phyloP scores from a whole-genome alignment of 2,329 filamentous ascomycete genomes.

The Aureobasidium sp. region DNA sequence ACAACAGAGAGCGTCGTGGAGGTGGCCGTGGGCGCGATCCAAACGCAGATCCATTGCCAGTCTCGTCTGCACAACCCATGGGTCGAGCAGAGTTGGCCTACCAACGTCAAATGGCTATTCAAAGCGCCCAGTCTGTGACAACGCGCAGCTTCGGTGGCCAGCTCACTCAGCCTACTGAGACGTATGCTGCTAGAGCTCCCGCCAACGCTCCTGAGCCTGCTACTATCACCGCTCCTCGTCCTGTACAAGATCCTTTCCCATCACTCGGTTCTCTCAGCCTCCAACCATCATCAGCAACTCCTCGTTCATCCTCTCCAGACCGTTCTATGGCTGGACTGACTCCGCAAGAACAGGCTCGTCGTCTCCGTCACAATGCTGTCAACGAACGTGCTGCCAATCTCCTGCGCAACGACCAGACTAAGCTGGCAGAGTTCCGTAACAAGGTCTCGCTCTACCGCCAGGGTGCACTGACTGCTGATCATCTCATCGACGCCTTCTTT shows the following conservation, averaged over 20 bases:
- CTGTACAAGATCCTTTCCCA: constrained; percentile 18
- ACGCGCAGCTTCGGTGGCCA: constrained; percentile 79
- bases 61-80: constrained; percentile 70
- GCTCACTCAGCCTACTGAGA: constrained; percentile 46
- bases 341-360: constrained; percentile 73
- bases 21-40: constrained; percentile 72
- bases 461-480: constrained; percentile 60
- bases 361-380: constrained; percentile 73
- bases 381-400: constrained; percentile 78
- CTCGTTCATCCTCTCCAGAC: constrained; percentile 27
- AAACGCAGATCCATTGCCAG: constrained; percentile 71
- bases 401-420: constrained; percentile 66
- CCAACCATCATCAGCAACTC: constrained; percentile 29
- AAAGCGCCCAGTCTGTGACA: constrained; percentile 73
- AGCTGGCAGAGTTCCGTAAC: constrained; percentile 69
- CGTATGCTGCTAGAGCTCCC: constrained; percentile 42
- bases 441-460: constrained; percentile 73
- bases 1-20: constrained; percentile 34
- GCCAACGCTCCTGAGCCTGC: constrained; percentile 29
- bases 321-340: constrained; percentile 41
- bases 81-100: constrained; percentile 83
- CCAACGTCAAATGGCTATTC: constrained; percentile 85
- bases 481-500: constrained; percentile 83
- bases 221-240: constrained; percentile 35
- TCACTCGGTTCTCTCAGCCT: constrained; percentile 12